Percentiles rank a stretch among this genome's conserved stretches.
Evolutionary conservation across 2,329 filamentous ascomycete species (phyloP).

Genomic region (Zymoseptoria crescenta): DNA sequence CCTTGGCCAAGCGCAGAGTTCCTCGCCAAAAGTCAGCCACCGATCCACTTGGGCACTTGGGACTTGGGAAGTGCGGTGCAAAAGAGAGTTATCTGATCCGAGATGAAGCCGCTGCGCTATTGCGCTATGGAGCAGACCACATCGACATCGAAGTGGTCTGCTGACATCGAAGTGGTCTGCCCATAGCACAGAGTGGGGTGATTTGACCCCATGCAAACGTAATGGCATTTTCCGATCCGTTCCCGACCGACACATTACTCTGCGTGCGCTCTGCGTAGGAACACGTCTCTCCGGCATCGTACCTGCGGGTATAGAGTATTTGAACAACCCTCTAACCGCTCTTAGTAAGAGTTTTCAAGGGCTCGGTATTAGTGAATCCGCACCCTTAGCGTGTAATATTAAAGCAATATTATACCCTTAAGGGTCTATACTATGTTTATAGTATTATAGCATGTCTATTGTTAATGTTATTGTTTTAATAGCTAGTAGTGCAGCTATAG

Average conservation of each 20-base stretch:
- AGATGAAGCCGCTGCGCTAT: not conserved
- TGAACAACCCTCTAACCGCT: no score
- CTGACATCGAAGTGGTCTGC: not conserved
- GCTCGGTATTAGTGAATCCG: no score
- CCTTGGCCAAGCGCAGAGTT: not conserved
- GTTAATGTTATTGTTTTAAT: no score
- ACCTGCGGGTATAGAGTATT: no score
- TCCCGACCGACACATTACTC: not conserved
- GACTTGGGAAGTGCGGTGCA: not conserved
- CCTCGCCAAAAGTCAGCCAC: not conserved
- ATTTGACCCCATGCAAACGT: not conserved
- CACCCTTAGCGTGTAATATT: no score
- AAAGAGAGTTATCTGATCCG: conserved; percentile 9
- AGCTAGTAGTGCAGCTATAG: no score
- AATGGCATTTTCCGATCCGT: not conserved
- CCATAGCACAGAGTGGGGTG: not conserved
- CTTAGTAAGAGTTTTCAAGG: no score
- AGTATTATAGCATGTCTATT: no score
- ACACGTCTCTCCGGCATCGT: not conserved
- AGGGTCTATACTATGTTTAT: no score
- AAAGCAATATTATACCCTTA: no score
- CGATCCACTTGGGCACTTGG: not conserved
- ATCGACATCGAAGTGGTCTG: no score
- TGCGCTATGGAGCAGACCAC: no score
- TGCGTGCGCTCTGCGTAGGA: not conserved